These are phyloP conservation scores for Syzygium syzygioides DNA, from an alignment of 441 rosid genomes.

Conservation along the genomic window DNA sequence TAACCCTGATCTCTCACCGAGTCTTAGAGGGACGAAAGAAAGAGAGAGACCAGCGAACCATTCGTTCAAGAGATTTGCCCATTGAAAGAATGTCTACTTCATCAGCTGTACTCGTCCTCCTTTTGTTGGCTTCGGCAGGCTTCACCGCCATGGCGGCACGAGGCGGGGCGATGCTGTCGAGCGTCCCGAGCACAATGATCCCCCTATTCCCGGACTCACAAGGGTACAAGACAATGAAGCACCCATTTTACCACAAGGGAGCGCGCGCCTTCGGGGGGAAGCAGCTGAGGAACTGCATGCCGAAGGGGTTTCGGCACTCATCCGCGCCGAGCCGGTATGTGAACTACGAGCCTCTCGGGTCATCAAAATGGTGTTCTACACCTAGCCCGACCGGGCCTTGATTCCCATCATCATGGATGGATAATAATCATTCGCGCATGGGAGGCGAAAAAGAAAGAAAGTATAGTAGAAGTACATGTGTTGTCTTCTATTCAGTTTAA, in stretches of 20 bases:
- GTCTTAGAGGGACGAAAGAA: neutral
- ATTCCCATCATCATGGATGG: neutral
- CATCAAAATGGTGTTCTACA: neutral
- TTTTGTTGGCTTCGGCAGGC: constrained; percentile 6
- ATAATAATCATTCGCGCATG: neutral
- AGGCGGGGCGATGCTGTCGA: constrained; percentile 27
- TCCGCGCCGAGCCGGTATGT: constrained; percentile 85
- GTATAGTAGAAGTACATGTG: neutral
- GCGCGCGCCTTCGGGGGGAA: constrained; percentile 24
- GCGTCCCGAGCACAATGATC: constrained; percentile 64
- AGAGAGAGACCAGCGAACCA: neutral
- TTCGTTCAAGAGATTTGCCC: neutral
- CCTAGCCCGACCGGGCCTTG: neutral
- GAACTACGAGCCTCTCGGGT: constrained; percentile 56
- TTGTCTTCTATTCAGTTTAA: neutral
- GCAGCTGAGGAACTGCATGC: constrained; percentile 58
- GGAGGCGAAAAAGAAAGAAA: neutral
- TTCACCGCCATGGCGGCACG: constrained; percentile 27
- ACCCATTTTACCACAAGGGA: constrained; percentile 19
- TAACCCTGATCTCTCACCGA: neutral
- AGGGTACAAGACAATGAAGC: constrained; percentile 33
- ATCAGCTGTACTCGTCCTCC: neutral
- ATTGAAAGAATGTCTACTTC: neutral
- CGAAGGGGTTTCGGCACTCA: constrained; percentile 59
- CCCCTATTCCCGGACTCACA: constrained; percentile 12